phyloP scores from a whole-genome alignment of 2,329 filamentous ascomycete species.

The Ceratocystis eucalypticola region DNA sequence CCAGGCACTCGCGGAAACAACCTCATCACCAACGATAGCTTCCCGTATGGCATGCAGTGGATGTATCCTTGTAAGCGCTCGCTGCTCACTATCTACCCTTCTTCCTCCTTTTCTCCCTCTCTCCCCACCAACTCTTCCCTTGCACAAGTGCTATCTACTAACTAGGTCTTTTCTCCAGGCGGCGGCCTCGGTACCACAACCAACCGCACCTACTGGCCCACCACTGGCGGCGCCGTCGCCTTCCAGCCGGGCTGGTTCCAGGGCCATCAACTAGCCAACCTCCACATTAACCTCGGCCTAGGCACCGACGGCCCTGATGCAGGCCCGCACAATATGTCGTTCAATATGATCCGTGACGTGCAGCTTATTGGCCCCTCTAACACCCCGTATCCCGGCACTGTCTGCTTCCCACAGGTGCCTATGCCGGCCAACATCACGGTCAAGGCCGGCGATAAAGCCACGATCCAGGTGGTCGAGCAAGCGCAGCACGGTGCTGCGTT shows the following conservation, averaged over 20 bases:
- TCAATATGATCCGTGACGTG: conserved; percentile 66
- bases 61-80: conserved; percentile 72
- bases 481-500: conserved; percentile 73
- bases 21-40: conserved; percentile 62
- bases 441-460: conserved; percentile 73
- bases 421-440: conserved; percentile 59
- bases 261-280: conserved; percentile 66
- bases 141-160: conserved; percentile 18
- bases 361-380: conserved; percentile 71
- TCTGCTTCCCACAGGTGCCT: conserved; percentile 83
- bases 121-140: neutral
- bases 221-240: conserved; percentile 71
- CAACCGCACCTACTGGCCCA: conserved; percentile 88
- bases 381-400: conserved; percentile 70
- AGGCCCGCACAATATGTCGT: conserved; percentile 75
- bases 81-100: neutral
- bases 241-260: conserved; percentile 95
- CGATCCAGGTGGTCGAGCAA: conserved; percentile 74
- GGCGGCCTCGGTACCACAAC: conserved; percentile 63
- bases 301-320: conserved; percentile 50
- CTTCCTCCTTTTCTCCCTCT: neutral
- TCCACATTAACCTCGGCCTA: conserved; percentile 86
- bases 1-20: conserved; percentile 82
- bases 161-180: conserved; percentile 38
- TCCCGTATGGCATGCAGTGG: conserved; percentile 89